Conservation (phyloP, 805 yeast species). For the Saturnispora mendoncae region DNA sequence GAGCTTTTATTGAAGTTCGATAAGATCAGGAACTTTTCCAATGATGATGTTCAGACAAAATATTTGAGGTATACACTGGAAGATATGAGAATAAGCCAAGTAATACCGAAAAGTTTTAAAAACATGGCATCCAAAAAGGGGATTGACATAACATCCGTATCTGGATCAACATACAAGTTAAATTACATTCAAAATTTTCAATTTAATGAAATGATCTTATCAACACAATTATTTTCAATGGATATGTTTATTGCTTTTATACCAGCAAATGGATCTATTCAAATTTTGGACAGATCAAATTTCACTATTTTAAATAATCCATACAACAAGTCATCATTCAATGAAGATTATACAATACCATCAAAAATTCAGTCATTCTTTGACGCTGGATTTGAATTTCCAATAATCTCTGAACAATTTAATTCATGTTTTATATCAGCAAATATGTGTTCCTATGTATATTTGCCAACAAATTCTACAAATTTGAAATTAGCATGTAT, state of each 20-base stretch:
- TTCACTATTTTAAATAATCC: constrained; percentile 21
- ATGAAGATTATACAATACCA: constrained; percentile 2
- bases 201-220: constrained; percentile 23
- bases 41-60: constrained; percentile 15
- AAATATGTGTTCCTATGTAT: constrained; percentile 35
- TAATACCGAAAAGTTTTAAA: constrained; percentile 21
- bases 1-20: constrained; percentile 41
- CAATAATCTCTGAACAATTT: constrained; percentile 29
- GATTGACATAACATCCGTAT: constrained; percentile 8
- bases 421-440: constrained; percentile 40
- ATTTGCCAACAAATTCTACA: constrained; percentile 22
- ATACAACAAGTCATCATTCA: constrained; percentile 5
- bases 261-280: constrained; percentile 38
- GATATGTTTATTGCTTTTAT: constrained; percentile 35
- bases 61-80: constrained; percentile 23
- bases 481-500: constrained; percentile 20
- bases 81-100: constrained; percentile 11
- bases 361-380: constrained; percentile 21
- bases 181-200: constrained; percentile 17
- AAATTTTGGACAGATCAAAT: constrained; percentile 34
- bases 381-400: constrained; percentile 49
- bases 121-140: constrained; percentile 18
- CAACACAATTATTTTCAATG: constrained; percentile 28
- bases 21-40: constrained; percentile 14
- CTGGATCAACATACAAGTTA: constrained; percentile 10